phyloP scores from a whole-genome alignment of 768 basidiomycete genomes.

The Harrya chromipes region DNA sequence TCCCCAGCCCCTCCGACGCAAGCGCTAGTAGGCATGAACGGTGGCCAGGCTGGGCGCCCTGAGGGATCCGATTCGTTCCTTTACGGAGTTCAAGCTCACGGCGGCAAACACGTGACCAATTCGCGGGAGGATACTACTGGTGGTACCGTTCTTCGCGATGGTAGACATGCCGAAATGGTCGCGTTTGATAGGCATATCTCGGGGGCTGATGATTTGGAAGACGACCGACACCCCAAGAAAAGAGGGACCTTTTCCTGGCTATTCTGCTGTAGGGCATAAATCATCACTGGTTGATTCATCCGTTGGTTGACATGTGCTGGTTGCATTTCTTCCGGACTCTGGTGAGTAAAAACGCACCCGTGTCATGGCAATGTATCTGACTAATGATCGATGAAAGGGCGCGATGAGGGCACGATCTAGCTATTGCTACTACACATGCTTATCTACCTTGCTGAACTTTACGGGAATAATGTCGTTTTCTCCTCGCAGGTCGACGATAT shows the following conservation, averaged over 20 bases:
- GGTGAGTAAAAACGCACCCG: conserved; percentile 14
- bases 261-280: conserved; percentile 67
- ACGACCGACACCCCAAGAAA: conserved; percentile 62
- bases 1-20: conserved; percentile 43
- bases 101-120: conserved; percentile 47
- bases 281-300: conserved; percentile 24
- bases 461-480: conserved; percentile 28
- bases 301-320: conserved; percentile 27
- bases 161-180: conserved; percentile 48
- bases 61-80: conserved; percentile 68
- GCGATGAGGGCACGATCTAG: conserved; percentile 32
- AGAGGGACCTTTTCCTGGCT: conserved; percentile 60
- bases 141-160: conserved; percentile 34
- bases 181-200: conserved; percentile 69
- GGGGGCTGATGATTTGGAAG: conserved; percentile 56
- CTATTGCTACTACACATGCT: conserved; percentile 33
- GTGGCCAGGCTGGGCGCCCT: conserved; percentile 40
- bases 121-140: conserved; percentile 54
- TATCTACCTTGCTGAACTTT: conserved; percentile 32
- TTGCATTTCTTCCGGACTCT: conserved; percentile 25
- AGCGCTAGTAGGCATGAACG: conserved; percentile 37
- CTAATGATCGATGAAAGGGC: too few species aligned
- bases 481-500: conserved; percentile 32
- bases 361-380: too few species aligned
- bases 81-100: conserved; percentile 50